Base-by-base conservation (phyloP, 23 red algal genomes). In the Gracilaria vermiculophylla region DNA sequence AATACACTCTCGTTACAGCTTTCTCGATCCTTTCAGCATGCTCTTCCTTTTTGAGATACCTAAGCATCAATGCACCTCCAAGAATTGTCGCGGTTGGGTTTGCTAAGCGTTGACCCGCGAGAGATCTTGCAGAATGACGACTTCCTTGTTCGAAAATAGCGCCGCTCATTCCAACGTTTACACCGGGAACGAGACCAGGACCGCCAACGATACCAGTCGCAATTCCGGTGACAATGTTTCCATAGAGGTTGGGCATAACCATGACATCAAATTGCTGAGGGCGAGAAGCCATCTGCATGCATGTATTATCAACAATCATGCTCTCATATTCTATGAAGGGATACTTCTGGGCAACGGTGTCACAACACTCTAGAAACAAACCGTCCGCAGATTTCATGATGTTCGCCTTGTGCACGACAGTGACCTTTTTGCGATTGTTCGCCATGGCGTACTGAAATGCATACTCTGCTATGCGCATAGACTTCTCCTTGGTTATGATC, bases 241-340 rank as follows among this genome's bases (percentile, higher is more conserved):
- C 97, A 66, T 95, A 95, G 25, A 99, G 57, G 74, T 99, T 99
- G 25, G 97, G 92, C 53, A 99, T 77, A 35, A 99, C 71, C 83
- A 99, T 82, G 50, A 95, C 92, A 76, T 99, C 97, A 81, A 95
- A 99, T 67, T 95, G 97, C 35, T 99, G 83, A 60, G 97, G 92
- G 24, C 85, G 60, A 32, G 86, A 95, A 32, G 90, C 90, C 72
- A 99, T 64, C 53, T 95, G 93, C 92, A 95, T 95, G 81, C 92
- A 99, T 16, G 88, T 90, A 80, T 94, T 93, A 62, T 99, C 97
- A 7, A 99, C 88, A 54, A 99, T 88, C 92, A 95, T 93, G 28
- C 73, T 78, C 45, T 95, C 93, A 65, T 86, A 99, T 55, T 99
- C 86, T 58, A 99, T 99, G 73, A 86, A 85, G 7, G 97, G 97